Percentiles rank a stretch among this genome's conserved stretches.
Conservation (phyloP, 2,329 filamentous ascomycete species). For the Hirsutella thompsonii region DNA sequence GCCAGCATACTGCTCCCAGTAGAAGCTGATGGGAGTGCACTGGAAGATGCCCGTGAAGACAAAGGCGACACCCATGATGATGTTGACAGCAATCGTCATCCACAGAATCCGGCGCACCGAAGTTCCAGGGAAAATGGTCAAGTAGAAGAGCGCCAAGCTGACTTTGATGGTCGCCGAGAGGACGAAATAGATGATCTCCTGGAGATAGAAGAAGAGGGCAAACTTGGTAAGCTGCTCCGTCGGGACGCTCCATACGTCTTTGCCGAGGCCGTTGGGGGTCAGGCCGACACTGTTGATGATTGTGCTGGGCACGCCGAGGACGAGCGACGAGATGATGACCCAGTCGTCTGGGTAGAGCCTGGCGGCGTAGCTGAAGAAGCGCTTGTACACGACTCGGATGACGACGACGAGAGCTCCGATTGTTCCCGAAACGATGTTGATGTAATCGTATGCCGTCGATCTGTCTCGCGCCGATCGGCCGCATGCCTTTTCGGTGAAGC, state of each 20-base stretch:
- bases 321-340: conserved; percentile 14
- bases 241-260: conserved; percentile 30
- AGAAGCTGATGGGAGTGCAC: conserved; percentile 23
- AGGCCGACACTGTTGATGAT: conserved; percentile 16
- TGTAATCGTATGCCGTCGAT: too few species aligned
- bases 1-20: conserved; percentile 35
- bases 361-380: conserved; percentile 18
- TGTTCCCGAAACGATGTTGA: too few species aligned
- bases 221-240: conserved; percentile 25
- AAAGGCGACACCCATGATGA: background rate
- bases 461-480: too few species aligned
- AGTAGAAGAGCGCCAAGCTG: conserved; percentile 35
- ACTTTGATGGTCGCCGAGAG: conserved; percentile 29
- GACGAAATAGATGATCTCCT: conserved; percentile 26
- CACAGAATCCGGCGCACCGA: conserved; percentile 23
- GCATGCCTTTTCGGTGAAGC: too few species aligned
- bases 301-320: conserved; percentile 15
- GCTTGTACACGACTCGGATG: conserved; percentile 9
- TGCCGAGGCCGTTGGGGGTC: conserved; percentile 24
- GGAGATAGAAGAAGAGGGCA: conserved; percentile 23
- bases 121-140: conserved; percentile 30
- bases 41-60: conserved; percentile 21
- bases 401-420: too few species aligned
- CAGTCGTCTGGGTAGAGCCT: conserved; percentile 22
- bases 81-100: conserved; percentile 9